Conservation (phyloP, 2,329 filamentous ascomycete genomes). For the Akanthomyces dipterigenus region DNA sequence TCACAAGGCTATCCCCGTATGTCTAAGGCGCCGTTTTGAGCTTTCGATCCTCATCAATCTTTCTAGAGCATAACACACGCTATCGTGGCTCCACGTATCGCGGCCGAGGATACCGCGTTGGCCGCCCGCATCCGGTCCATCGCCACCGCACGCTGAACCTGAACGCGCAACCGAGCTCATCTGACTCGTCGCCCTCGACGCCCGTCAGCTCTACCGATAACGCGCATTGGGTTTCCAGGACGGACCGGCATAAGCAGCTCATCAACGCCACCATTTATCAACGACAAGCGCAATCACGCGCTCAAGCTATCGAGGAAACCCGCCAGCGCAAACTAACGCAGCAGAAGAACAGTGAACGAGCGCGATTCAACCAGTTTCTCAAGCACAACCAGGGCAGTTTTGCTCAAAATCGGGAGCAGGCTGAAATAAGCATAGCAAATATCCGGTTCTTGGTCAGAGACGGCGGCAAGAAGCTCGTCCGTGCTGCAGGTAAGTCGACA, state of each 20-base stretch:
- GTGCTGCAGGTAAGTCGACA: constrained; percentile 53
- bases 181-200: constrained; percentile 31
- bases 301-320: constrained; percentile 66
- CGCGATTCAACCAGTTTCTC: constrained; percentile 40
- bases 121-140: constrained; percentile 30
- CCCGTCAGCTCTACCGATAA: constrained; percentile 25
- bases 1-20: background rate
- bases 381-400: constrained; percentile 21
- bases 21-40: background rate
- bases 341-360: constrained; percentile 51
- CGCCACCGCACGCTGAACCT: constrained; percentile 57
- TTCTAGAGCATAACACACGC: constrained; percentile 27
- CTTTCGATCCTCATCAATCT: background rate
- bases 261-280: constrained; percentile 77
- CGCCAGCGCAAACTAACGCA: constrained; percentile 49
- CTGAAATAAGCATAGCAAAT: constrained; percentile 64
- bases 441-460: constrained; percentile 67
- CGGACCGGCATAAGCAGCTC: constrained; percentile 70
- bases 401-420: constrained; percentile 29
- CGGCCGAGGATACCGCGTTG: constrained; percentile 28
- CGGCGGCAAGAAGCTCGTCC: constrained; percentile 76
- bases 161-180: constrained; percentile 36
- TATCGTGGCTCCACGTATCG: constrained; percentile 28
- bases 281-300: constrained; percentile 61
- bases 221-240: constrained; percentile 60